A percentile compares a stretch with the other conserved stretches of the same genome.
phyloP scores from a whole-genome alignment of 2,329 filamentous ascomycete genomes.

The Stagonosporopsis cucurbitacearum region DNA sequence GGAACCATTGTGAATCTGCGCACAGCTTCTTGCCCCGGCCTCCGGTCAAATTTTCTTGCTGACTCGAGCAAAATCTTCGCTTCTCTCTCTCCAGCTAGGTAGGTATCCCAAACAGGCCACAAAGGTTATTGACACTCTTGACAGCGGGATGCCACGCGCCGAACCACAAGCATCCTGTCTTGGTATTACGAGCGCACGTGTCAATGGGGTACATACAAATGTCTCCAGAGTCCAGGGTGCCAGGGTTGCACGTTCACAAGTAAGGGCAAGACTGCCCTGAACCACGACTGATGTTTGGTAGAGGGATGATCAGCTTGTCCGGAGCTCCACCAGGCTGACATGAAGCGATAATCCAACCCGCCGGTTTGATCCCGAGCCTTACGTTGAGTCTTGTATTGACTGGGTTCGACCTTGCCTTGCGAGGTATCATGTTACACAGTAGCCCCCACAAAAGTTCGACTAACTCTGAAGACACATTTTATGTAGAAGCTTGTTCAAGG shows the following conservation, averaged over 20 bases:
- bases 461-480: no score
- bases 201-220: not conserved
- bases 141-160: slow-evolving; percentile 22
- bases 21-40: not conserved
- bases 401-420: not conserved
- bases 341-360: slow-evolving; percentile 3
- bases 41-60: not conserved
- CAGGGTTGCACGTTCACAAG: slow-evolving; percentile 8
- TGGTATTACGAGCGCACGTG: slow-evolving; percentile 10
- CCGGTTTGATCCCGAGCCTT: slow-evolving; percentile 14
- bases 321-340: slow-evolving; percentile 1
- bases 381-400: slow-evolving; percentile 10
- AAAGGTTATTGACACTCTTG: slow-evolving; percentile 10
- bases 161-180: slow-evolving; percentile 5
- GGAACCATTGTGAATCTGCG: not conserved
- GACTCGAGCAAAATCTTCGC: slow-evolving; percentile 9
- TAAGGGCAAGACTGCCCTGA: slow-evolving; percentile 4
- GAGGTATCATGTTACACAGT: not conserved
- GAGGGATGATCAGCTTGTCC: not conserved
- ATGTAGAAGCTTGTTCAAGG: not conserved
- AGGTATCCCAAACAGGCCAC: slow-evolving; percentile 5
- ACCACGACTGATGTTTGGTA: not conserved
- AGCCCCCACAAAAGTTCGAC: not conserved
- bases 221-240: no score
- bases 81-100: not conserved